Percentiles rank a stretch among this genome's conserved stretches.
Evolutionary conservation across 495 filamentous ascomycete genomes (phyloP).

Genomic region (Amorphotheca resinae): DNA sequence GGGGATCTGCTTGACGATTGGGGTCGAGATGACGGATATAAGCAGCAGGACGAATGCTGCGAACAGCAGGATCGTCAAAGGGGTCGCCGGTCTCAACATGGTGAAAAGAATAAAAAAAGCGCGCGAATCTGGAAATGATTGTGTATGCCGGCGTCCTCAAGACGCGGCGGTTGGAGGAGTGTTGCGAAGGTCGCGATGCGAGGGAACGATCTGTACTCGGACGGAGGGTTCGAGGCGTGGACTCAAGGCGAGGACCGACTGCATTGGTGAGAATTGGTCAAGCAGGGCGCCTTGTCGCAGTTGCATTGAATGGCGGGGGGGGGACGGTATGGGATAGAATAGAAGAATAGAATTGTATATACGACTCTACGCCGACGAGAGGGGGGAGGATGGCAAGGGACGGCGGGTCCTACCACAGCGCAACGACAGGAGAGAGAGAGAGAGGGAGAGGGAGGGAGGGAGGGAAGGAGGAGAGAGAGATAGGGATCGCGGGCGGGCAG

Average conservation of each 20-base stretch:
- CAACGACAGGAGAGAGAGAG: neutral
- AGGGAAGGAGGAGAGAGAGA: neutral
- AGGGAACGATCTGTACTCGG: neutral
- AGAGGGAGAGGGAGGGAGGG: neutral
- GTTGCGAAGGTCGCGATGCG: constrained; percentile 3
- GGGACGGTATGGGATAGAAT: too few species aligned
- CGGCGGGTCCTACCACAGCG: too few species aligned
- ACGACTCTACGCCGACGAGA: too few species aligned
- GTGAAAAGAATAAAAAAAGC: too few species aligned
- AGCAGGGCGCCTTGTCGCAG: neutral
- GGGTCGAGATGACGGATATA: constrained; percentile 83
- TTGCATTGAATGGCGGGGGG: neutral
- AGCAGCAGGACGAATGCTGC: constrained; percentile 75
- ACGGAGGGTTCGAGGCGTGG: neutral
- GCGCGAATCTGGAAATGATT: too few species aligned
- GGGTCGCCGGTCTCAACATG: constrained; percentile 83
- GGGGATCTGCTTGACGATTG: constrained; percentile 75
- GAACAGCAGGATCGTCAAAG: constrained; percentile 74
- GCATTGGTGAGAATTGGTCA: constrained; percentile 4
- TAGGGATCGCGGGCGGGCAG: neutral
- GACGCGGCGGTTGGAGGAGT: constrained; percentile 17
- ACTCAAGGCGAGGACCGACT: constrained; percentile 1
- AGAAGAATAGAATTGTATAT: too few species aligned
- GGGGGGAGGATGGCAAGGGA: too few species aligned
- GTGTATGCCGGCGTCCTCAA: constrained; percentile 18